These are phyloP conservation scores for Pichia sp. DNA, from an alignment of 1,139 yeast genomes.

Conservation along the genomic window DNA sequence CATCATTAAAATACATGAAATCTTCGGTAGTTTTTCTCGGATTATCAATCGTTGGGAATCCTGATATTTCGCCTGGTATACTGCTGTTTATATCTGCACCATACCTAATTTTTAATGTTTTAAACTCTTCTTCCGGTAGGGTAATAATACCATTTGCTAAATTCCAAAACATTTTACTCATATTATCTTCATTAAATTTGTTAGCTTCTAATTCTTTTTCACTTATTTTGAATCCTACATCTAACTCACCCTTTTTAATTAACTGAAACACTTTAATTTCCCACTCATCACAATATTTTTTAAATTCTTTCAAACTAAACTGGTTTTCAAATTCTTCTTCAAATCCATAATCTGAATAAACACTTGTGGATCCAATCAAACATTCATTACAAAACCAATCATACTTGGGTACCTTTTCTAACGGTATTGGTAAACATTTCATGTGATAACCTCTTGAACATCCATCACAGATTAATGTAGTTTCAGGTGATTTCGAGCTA, in stretches of 20 bases:
- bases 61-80: slow-evolving; percentile 57
- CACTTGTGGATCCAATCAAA: slow-evolving; percentile 70
- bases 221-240: slow-evolving; percentile 5
- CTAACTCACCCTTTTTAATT: slow-evolving; percentile 1
- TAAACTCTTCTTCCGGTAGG: slow-evolving; percentile 34
- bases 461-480: slow-evolving; percentile 60
- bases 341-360: slow-evolving; percentile 86
- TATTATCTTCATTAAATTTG: slow-evolving; percentile 9
- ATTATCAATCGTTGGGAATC: slow-evolving; percentile 44
- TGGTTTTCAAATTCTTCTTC: slow-evolving; percentile 61
- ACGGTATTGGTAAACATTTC: slow-evolving; percentile 52
- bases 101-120: slow-evolving; percentile 53
- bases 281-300: slow-evolving; percentile 50
- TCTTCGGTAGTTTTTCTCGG: slow-evolving; percentile 19
- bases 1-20: slow-evolving; percentile 34
- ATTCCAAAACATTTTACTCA: slow-evolving; percentile 61
- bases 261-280: slow-evolving; percentile 23
- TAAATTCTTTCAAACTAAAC: slow-evolving; percentile 49
- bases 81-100: slow-evolving; percentile 74
- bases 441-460: slow-evolving; percentile 67
- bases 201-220: neutral
- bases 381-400: slow-evolving; percentile 82
- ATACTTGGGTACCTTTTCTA: slow-evolving; percentile 44
- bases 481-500: slow-evolving; percentile 40
- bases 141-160: slow-evolving; percentile 27